Conservation (phyloP, 1,139 yeast species). For the Lodderomyces jiufengensis region DNA sequence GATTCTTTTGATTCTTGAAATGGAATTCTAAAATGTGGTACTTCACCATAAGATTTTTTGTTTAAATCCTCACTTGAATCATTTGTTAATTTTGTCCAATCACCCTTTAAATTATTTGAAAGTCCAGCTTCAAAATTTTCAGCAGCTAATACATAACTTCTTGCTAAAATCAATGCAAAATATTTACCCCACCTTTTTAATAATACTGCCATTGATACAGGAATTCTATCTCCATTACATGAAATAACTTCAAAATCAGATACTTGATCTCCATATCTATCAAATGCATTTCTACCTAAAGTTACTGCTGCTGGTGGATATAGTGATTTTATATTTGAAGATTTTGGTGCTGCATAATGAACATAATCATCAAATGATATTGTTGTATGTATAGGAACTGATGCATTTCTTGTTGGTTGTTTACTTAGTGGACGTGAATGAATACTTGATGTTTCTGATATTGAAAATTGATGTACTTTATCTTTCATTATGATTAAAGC, state of each 20-base stretch:
- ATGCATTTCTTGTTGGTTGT: no score
- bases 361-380: conserved; percentile 65
- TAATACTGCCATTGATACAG: conserved; percentile 56
- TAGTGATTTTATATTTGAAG: conserved; percentile 61
- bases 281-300: conserved; percentile 69
- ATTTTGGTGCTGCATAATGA: conserved; percentile 71
- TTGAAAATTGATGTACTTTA: no score
- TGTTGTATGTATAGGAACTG: conserved; percentile 12
- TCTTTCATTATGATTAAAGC: no score
- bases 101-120: neutral
- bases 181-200: conserved; percentile 74
- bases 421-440: no score
- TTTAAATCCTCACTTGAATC: neutral
- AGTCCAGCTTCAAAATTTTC: conserved; percentile 36
- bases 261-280: conserved; percentile 57
- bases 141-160: conserved; percentile 60
- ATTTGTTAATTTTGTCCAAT: neutral
- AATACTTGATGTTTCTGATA: no score
- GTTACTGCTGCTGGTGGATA: conserved; percentile 77
- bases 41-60: conserved; percentile 24
- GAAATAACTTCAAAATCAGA: conserved; percentile 72
- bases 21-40: conserved; percentile 59
- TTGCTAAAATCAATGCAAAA: conserved; percentile 57
- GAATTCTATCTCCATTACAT: conserved; percentile 61
- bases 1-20: conserved; percentile 43